Base-by-base conservation (phyloP, 1,284 basidiomycete genomes). In the Fomitopsis betulina region DNA sequence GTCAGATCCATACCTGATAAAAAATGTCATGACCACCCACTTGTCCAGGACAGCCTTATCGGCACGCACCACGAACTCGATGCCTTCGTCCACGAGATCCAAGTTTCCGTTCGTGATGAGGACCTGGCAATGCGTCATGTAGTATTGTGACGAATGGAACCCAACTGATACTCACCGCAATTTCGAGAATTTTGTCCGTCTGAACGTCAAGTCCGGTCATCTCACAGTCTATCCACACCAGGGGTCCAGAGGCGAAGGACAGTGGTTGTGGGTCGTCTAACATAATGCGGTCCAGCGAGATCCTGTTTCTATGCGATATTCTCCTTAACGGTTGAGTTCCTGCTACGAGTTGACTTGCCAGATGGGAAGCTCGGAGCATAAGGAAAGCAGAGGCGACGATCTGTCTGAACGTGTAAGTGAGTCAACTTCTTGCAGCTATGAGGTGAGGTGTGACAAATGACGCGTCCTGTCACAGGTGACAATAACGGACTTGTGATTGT, bases 161-260 rank as follows among this genome's bases (percentile, higher is more conserved):
- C 35, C 27, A 2, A 30, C 27, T 53, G 13, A 10, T 38, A 25
- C 73, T 35, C 56, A 86, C 86, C 13, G 88, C 87, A 68, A 91
- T 87, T 69, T 94, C 92, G 4, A 94, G 69, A 25, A 94, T 82
- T 58, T 84, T 84, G 69, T 94, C 89, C 32, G 71, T 83, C 30
- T 79, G 76, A 3, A 79, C 79, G 66, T 89, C 73, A 23, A 87
- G 70, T 5, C 86, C 86, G 1, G 91, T 93, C 93, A 94, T 94
- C 73, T 94, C 92, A 67, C 91, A 92, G 70, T 94, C 93, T 53
- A 94, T 82, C 92, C 92, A 94, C 1, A 94, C 89, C 52, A 94
- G 73, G 9, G 93, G 91, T 0, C 89, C 89, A 19, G 82, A 78
- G 6, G 74, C 66, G 47, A 77, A 81, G 58, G 76, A 73, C 30